Percentiles rank a stretch among this genome's conserved stretches.
These are phyloP conservation scores for Ceratobasidium sp. DNA, from an alignment of 1,284 basidiomycete genomes.

Conservation along the genomic window DNA sequence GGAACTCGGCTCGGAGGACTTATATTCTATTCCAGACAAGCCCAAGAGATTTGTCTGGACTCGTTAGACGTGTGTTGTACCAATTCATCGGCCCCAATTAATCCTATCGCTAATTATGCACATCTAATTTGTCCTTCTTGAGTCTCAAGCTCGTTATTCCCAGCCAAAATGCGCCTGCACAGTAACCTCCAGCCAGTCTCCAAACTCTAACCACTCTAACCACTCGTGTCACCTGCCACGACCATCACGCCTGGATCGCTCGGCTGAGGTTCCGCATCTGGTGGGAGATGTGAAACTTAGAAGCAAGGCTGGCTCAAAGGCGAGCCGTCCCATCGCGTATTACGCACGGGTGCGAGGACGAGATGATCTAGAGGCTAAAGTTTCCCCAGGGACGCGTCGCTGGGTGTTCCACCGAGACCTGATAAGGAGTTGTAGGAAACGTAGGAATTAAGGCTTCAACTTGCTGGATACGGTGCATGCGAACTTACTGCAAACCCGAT, in stretches of 20 bases:
- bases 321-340: slow-evolving; percentile 11
- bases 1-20: slow-evolving; percentile 33
- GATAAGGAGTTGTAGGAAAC: slow-evolving; percentile 24
- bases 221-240: slow-evolving; percentile 14
- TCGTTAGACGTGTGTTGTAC: slow-evolving; percentile 86
- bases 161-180: slow-evolving; percentile 26
- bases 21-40: slow-evolving; percentile 67
- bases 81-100: slow-evolving; percentile 90
- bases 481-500: slow-evolving; percentile 20
- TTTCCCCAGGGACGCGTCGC: slow-evolving; percentile 34
- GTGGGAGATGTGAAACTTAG: slow-evolving; percentile 8
- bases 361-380: slow-evolving; percentile 28
- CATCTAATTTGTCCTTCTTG: neutral
- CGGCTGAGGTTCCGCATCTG: slow-evolving; percentile 31
- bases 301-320: slow-evolving; percentile 30
- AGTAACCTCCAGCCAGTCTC: slow-evolving; percentile 29
- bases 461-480: slow-evolving; percentile 31
- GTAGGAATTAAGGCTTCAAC: slow-evolving; percentile 10
- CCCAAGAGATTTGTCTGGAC: slow-evolving; percentile 84
- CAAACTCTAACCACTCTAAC: slow-evolving; percentile 25
- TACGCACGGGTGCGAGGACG: slow-evolving; percentile 9
- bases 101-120: slow-evolving; percentile 11
- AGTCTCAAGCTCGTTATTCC: slow-evolving; percentile 28
- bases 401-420: slow-evolving; percentile 1
- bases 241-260: slow-evolving; percentile 21